phyloP scores from a whole-genome alignment of 2,329 filamentous ascomycete genomes.

The Byssothecium circinans region DNA sequence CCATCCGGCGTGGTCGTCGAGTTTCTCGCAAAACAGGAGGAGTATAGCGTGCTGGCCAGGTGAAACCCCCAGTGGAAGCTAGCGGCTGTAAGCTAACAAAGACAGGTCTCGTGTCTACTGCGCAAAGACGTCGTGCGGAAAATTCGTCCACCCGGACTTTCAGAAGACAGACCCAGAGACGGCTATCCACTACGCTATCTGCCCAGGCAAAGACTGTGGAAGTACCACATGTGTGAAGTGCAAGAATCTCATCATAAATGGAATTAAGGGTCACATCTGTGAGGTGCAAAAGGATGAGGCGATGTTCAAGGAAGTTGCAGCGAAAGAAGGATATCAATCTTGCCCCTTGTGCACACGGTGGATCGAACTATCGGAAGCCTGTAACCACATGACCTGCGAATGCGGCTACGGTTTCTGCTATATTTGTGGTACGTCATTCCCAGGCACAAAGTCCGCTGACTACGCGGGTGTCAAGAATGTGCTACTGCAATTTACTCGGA shows the following conservation, averaged over 20 bases:
- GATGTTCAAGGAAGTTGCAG: slow-evolving; percentile 26
- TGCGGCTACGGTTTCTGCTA: slow-evolving; percentile 39
- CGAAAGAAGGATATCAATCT: slow-evolving; percentile 31
- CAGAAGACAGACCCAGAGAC: slow-evolving; percentile 17
- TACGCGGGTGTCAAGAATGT: too few species aligned
- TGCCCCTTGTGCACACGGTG: slow-evolving; percentile 29
- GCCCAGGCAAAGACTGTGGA: slow-evolving; percentile 21
- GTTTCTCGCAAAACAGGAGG: slow-evolving; percentile 28
- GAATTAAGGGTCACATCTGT: slow-evolving; percentile 21
- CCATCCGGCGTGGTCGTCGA: slow-evolving; percentile 21
- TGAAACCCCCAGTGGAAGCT: slow-evolving; percentile 14
- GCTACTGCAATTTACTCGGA: too few species aligned
- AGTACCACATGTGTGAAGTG: slow-evolving; percentile 29
- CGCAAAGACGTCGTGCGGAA: slow-evolving; percentile 20
- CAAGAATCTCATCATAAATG: slow-evolving; percentile 17
- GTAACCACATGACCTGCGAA: slow-evolving; percentile 37
- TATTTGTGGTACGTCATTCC: slow-evolving; percentile 24
- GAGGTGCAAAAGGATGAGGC: slow-evolving; percentile 22
- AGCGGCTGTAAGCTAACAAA: slow-evolving; percentile 1
- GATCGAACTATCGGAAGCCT: slow-evolving; percentile 36
- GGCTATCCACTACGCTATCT: slow-evolving; percentile 24
- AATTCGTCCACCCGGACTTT: slow-evolving; percentile 24
- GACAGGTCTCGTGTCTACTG: slow-evolving; percentile 34
- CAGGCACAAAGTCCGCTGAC: too few species aligned
- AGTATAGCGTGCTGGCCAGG: slow-evolving; percentile 32